phyloP scores from a whole-genome alignment of 495 filamentous ascomycete species.

The Penicillium paxilli region DNA sequence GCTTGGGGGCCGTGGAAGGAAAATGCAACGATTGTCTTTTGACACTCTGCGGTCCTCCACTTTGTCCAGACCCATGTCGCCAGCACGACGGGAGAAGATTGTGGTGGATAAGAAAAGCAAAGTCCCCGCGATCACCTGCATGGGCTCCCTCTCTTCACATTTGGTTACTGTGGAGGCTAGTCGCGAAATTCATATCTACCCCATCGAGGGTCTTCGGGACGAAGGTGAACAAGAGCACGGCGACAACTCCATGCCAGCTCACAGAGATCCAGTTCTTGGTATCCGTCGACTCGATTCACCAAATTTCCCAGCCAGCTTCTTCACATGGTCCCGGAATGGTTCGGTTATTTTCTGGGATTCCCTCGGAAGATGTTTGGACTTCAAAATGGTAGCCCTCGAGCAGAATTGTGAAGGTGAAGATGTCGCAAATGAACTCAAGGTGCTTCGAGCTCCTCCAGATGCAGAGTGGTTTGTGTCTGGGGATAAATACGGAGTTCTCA shows the following conservation, averaged over 20 bases:
- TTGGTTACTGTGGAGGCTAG: constrained; percentile 75
- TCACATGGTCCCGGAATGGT: constrained; percentile 83
- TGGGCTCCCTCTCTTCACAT: constrained; percentile 67
- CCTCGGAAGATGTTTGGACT: constrained; percentile 64
- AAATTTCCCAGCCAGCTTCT: constrained; percentile 69
- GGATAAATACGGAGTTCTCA: constrained; percentile 80
- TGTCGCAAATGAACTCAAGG: constrained; percentile 71
- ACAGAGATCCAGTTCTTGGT: constrained; percentile 77
- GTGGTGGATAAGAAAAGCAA: constrained; percentile 27
- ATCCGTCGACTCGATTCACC: constrained; percentile 59
- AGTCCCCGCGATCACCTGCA: constrained; percentile 52
- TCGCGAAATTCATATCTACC: constrained; percentile 68
- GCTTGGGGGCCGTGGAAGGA: constrained; percentile 54
- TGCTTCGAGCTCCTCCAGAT: constrained; percentile 59
- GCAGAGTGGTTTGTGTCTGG: constrained; percentile 72
- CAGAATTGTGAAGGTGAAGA: constrained; percentile 60
- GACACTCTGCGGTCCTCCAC: constrained; percentile 34
- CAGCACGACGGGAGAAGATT: constrained; percentile 19
- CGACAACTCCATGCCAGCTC: constrained; percentile 57
- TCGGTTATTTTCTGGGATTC: constrained; percentile 77
- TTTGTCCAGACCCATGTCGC: constrained; percentile 25
- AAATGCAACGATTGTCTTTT: constrained; percentile 38
- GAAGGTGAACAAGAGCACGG: constrained; percentile 33
- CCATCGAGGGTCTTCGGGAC: constrained; percentile 28
- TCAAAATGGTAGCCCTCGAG: constrained; percentile 68